Conservation (phyloP, 2,329 filamentous ascomycete species). For the Colletotrichum sp. region DNA sequence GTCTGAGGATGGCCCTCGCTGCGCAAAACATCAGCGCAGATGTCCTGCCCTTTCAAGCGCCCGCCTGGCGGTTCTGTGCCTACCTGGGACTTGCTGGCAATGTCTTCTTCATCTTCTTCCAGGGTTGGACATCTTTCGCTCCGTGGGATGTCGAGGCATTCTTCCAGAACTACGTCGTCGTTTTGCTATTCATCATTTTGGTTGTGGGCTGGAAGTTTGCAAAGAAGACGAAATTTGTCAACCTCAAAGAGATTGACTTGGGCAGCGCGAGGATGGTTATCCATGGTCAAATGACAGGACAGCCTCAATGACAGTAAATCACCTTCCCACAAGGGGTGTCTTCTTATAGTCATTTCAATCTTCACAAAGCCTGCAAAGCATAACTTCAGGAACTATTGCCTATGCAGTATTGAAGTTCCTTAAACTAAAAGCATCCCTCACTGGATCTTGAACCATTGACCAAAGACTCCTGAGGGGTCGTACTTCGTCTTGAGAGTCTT, state of each 20-base stretch:
- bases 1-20: background rate
- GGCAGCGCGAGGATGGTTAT: background rate
- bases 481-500: conserved; percentile 29
- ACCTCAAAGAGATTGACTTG: background rate
- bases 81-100: background rate
- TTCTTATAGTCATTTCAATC: background rate
- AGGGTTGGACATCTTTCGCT: background rate
- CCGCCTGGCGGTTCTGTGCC: background rate
- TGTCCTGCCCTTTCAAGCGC: background rate
- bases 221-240: background rate
- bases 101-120: background rate
- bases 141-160: background rate
- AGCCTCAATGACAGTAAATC: background rate
- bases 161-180: background rate
- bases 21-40: background rate
- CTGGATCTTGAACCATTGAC: conserved; percentile 30
- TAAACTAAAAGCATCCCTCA: background rate
- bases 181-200: background rate
- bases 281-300: background rate
- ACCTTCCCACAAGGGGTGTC: fast-evolving
- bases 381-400: fast-evolving
- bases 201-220: background rate
- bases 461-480: conserved; percentile 30
- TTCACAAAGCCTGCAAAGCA: background rate
- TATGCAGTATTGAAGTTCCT: fast-evolving